Conservation (phyloP, 2,329 filamentous ascomycete species). For the Diplocarpon rosae region DNA sequence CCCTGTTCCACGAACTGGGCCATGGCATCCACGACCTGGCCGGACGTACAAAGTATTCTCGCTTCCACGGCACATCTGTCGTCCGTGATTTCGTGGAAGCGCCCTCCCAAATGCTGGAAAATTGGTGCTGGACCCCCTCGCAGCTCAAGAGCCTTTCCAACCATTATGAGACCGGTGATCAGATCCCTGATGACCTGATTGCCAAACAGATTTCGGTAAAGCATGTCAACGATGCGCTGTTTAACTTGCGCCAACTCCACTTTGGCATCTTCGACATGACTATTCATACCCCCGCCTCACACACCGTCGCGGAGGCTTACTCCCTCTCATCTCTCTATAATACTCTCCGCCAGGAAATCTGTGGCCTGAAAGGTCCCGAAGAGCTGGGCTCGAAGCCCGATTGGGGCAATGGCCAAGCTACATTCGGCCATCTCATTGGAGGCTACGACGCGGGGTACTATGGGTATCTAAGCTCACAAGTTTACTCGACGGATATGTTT, state of each 20-base stretch:
- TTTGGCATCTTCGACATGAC: conserved; percentile 81
- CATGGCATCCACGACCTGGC: conserved; percentile 61
- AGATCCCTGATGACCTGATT: conserved; percentile 65
- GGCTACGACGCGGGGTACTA: conserved; percentile 84
- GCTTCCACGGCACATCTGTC: conserved; percentile 57
- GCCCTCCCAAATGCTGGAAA: conserved; percentile 63
- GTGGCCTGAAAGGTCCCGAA: conserved; percentile 64
- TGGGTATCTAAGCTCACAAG: conserved; percentile 61
- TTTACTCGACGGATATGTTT: conserved; percentile 83
- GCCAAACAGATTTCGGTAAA: conserved; percentile 65
- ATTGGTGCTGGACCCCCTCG: conserved; percentile 62
- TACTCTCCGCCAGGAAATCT: conserved; percentile 58
- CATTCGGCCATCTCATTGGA: conserved; percentile 72
- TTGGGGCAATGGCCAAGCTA: conserved; percentile 71
- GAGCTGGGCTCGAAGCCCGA: conserved; percentile 39
- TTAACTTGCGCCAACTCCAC: conserved; percentile 68
- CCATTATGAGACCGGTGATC: conserved; percentile 60
- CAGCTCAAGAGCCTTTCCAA: conserved; percentile 56
- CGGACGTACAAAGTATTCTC: conserved; percentile 49
- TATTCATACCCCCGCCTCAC: conserved; percentile 59
- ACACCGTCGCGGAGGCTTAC: conserved; percentile 55
- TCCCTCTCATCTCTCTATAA: conserved; percentile 62
- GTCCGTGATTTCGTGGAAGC: conserved; percentile 62
- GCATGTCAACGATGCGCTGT: conserved; percentile 70
- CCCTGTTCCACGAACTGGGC: conserved; percentile 68